phyloP scores from a whole-genome alignment of 176 grass and related monocot species.

The sorghum (Sorghum bicolor) region Sorghum_bicolor_NCBIv3 NC_012873.2:56663001-56663500 shows the following conservation, averaged over 20 bases:
- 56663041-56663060: neutral
- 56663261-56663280: neutral
- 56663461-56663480: slow-evolving; percentile 12
- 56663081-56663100: neutral
- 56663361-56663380: neutral
- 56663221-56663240: neutral
- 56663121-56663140: neutral
- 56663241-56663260: slow-evolving; percentile 1
- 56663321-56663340: no score
- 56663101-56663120: neutral
- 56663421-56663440: neutral
- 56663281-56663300: slow-evolving; percentile 4
- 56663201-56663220: neutral
- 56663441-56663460: slow-evolving; percentile 11
- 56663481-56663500: no score
- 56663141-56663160: neutral
- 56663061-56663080: neutral
- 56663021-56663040: slow-evolving; percentile 33
- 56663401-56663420: no score
- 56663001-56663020: neutral
- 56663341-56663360: neutral
- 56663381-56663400: neutral
- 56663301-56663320: neutral
- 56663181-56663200: neutral
- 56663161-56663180: neutral